These are phyloP conservation scores for Fagopyrum tataricum DNA, from an alignment of 148 eudicot genomes.

Conservation along the genomic window DNA sequence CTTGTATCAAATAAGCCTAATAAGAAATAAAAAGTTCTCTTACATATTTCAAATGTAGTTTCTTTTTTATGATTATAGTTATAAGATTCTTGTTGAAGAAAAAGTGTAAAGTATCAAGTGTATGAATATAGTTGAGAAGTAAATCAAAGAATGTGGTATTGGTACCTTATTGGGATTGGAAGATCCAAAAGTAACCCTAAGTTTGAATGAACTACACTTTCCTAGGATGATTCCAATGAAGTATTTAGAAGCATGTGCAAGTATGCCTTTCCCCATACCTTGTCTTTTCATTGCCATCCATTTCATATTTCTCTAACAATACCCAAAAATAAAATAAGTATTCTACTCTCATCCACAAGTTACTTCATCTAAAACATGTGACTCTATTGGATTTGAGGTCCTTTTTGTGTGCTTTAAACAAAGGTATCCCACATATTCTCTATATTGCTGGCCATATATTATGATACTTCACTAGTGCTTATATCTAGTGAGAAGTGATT, in stretches of 20 bases:
- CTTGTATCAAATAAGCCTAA: too few species aligned
- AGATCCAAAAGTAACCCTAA: not conserved
- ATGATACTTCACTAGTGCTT: too few species aligned
- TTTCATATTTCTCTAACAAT: constrained; percentile 9
- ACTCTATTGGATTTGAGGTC: constrained; percentile 12
- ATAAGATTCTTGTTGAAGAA: too few species aligned
- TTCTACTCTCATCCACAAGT: constrained; percentile 13
- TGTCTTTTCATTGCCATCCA: constrained; percentile 1
- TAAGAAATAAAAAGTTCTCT: too few species aligned
- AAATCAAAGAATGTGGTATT: not conserved
- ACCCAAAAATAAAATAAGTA: not conserved
- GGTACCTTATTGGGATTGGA: not conserved
- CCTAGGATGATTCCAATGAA: not conserved
- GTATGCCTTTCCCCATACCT: constrained; percentile 13
- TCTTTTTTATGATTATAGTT: too few species aligned
- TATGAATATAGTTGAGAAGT: not conserved
- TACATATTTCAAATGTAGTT: too few species aligned
- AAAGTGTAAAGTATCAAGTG: not conserved
- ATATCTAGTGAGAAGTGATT: too few species aligned
- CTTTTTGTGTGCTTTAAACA: not conserved
- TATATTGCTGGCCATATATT: not conserved
- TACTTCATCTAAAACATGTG: constrained; percentile 14
- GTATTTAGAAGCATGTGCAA: constrained; percentile 18
- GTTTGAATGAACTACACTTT: not conserved
- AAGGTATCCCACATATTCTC: not conserved